These are phyloP conservation scores for Cadophora sp. DNA, from an alignment of 2,329 filamentous ascomycete genomes.

Conservation along the genomic window DNA sequence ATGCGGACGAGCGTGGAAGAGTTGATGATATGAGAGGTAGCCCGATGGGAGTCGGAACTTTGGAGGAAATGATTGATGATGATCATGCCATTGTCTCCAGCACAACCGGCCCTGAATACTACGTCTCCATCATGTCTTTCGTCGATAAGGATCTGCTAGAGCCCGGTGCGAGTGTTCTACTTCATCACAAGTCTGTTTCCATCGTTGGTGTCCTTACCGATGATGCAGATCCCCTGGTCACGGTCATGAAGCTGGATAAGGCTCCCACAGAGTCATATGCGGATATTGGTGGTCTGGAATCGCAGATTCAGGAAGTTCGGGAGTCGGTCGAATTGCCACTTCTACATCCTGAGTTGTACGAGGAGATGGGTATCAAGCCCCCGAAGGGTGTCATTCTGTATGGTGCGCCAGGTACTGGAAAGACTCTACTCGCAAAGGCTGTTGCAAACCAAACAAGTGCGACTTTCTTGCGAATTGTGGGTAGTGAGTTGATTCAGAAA, in stretches of 20 bases:
- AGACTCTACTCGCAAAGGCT: constrained; percentile 93
- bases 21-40: constrained; percentile 99
- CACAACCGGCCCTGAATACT: constrained; percentile 97
- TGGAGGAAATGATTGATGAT: constrained; percentile 99
- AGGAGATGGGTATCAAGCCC: constrained; percentile 99
- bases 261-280: constrained; percentile 98
- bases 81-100: constrained; percentile 98
- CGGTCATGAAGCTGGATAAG: constrained; percentile 99
- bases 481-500: constrained; percentile 97
- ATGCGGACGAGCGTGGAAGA: constrained; percentile 91
- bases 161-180: constrained; percentile 90
- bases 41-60: constrained; percentile 96
- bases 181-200: constrained; percentile 97
- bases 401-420: constrained; percentile 94
- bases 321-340: constrained; percentile 96
- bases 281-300: constrained; percentile 94
- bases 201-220: constrained; percentile 97
- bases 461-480: constrained; percentile 96
- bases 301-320: constrained; percentile 95
- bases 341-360: constrained; percentile 94
- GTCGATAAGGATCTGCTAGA: constrained; percentile 98
- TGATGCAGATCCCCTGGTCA: constrained; percentile 92
- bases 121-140: constrained; percentile 99
- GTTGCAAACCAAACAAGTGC: constrained; percentile 99
- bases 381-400: constrained; percentile 99